phyloP scores from a whole-genome alignment of 768 basidiomycete species.

The Russula brevipes region DNA sequence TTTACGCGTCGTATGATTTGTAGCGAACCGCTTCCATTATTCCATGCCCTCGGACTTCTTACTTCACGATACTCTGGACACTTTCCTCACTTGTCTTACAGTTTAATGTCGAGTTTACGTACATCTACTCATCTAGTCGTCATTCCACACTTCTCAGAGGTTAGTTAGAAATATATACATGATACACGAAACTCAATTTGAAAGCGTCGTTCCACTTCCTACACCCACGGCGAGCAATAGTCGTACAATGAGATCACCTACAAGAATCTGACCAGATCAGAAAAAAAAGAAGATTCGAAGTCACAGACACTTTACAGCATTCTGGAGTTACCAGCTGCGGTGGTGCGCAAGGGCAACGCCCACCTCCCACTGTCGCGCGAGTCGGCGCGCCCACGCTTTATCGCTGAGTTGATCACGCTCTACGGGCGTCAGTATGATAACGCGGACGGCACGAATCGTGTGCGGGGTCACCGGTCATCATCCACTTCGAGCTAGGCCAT shows the following conservation, averaged over 20 bases:
- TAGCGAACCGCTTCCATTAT: too few species aligned
- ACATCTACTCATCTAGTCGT: too few species aligned
- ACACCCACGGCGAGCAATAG: not conserved
- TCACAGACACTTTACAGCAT: not conserved
- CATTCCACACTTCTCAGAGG: too few species aligned
- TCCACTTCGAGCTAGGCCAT: slow-evolving; percentile 48
- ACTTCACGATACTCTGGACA: too few species aligned
- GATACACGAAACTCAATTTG: too few species aligned
- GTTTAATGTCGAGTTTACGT: too few species aligned
- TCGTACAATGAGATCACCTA: not conserved
- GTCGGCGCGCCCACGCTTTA: slow-evolving; percentile 39
- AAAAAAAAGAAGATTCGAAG: not conserved
- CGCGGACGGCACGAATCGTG: slow-evolving; percentile 47
- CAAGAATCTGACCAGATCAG: not conserved
- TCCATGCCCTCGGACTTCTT: too few species aligned
- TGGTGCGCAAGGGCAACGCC: slow-evolving; percentile 40
- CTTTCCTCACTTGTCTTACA: too few species aligned
- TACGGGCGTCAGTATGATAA: slow-evolving; percentile 47
- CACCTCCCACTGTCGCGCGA: slow-evolving; percentile 36
- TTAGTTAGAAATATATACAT: too few species aligned
- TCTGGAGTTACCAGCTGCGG: slow-evolving; percentile 14
- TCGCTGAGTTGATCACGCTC: slow-evolving; percentile 31
- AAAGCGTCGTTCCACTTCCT: not conserved
- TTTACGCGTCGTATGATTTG: too few species aligned
- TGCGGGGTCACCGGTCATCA: slow-evolving; percentile 49